Evolutionary conservation across 2,329 filamentous ascomycete genomes (phyloP).

Genomic region (Stachybotrys chartarum): DNA sequence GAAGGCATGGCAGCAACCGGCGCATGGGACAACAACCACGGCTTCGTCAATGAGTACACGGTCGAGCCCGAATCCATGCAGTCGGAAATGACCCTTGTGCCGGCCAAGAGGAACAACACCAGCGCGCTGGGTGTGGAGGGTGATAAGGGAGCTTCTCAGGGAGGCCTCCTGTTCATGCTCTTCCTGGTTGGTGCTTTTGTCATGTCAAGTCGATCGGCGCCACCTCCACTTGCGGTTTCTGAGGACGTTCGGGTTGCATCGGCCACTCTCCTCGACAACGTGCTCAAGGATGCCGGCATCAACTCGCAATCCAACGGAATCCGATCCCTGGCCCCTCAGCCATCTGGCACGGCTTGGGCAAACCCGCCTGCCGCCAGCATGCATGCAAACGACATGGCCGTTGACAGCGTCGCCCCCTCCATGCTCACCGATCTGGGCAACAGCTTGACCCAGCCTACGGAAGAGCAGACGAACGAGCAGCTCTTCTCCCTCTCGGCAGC

Average conservation of each 20-base stretch:
- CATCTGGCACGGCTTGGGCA: conserved; percentile 43
- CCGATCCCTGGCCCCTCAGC: conserved; percentile 40
- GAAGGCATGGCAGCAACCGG: conserved; percentile 75
- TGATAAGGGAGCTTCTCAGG: conserved; percentile 66
- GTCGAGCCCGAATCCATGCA: conserved; percentile 55
- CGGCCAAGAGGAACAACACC: conserved; percentile 41
- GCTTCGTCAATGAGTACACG: conserved; percentile 64
- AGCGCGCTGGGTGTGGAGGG: conserved; percentile 34
- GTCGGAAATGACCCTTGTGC: conserved; percentile 47
- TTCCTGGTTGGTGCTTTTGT: conserved; percentile 95
- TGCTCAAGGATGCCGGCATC: conserved; percentile 74
- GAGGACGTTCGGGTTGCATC: conserved; percentile 76
- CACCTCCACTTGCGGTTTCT: conserved; percentile 68
- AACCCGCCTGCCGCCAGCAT: conserved; percentile 28
- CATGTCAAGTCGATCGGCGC: conserved; percentile 71
- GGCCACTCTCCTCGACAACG: conserved; percentile 68
- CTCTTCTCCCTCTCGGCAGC: conserved; percentile 78
- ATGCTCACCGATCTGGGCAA: conserved; percentile 61
- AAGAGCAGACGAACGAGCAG: conserved; percentile 82
- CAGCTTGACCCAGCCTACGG: conserved; percentile 64
- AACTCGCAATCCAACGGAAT: conserved; percentile 33
- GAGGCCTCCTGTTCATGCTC: conserved; percentile 85
- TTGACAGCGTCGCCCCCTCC: conserved; percentile 41
- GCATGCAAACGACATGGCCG: conserved; percentile 33
- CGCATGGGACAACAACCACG: conserved; percentile 68